These are phyloP conservation scores for Arabidopsis lyrata DNA, from an alignment of 441 rosid species.

Conservation along the genomic window DNA sequence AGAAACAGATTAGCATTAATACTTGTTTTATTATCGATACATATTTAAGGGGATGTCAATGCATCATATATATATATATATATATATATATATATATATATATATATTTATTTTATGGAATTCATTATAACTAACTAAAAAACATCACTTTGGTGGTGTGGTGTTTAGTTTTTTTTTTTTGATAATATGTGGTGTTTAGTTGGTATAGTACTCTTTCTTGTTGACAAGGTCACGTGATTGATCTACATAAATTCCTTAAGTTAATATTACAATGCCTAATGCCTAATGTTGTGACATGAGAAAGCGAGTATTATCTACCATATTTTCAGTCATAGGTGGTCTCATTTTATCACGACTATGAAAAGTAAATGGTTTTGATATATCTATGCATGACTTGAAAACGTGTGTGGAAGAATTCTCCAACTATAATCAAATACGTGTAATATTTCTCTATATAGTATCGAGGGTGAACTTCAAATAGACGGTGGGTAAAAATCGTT, in stretches of 20 bases:
- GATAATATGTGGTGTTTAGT: not conserved
- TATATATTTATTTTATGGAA: not conserved
- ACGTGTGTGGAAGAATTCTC: not conserved
- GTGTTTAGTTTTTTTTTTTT: not conserved
- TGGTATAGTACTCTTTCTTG: constrained; percentile 1
- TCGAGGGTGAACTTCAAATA: not conserved
- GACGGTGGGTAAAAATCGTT: not conserved
- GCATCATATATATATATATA: not conserved
- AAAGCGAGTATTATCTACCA: constrained; percentile 7
- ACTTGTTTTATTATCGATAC: not conserved
- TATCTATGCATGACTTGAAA: not conserved
- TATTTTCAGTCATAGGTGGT: not conserved
- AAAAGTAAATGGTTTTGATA: not conserved
- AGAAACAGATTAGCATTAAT: not conserved
- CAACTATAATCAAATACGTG: not conserved
- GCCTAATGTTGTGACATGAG: not conserved
- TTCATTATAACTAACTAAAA: no score
- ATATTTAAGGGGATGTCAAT: no score
- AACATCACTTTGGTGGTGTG: not conserved
- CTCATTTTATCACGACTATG: not conserved
- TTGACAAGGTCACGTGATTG: constrained; percentile 6
- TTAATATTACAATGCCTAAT: constrained; percentile 3
- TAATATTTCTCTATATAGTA: not conserved
- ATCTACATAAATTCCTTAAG: not conserved
- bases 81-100: not conserved